Evolutionary conservation across 129 eudicot species (phyloP).

Genomic region (Sambucus nigra): DNA sequence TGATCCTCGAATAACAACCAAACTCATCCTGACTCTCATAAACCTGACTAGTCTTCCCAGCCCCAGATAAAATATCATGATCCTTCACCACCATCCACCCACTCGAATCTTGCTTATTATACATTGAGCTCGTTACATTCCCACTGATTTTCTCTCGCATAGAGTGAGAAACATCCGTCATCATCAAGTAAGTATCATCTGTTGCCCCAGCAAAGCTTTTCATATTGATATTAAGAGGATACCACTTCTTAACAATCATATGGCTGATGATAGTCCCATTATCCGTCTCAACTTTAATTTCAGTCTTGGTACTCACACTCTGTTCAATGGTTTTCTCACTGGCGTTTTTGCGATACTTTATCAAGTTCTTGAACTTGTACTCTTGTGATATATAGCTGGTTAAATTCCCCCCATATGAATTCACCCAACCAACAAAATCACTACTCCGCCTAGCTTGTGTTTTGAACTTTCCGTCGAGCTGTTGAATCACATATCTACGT

Average conservation of each 20-base stretch:
- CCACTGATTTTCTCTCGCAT: constrained; percentile 28
- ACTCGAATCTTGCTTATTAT: constrained; percentile 36
- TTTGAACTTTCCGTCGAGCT: constrained; percentile 50
- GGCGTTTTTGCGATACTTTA: constrained; percentile 30
- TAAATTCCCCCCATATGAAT: constrained; percentile 36
- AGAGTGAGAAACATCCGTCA: constrained; percentile 33
- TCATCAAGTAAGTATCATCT: constrained; percentile 37
- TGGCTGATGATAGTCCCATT: constrained; percentile 18
- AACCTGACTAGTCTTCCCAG: constrained; percentile 35
- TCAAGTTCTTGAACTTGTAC: constrained; percentile 34
- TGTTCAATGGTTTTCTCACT: constrained; percentile 34
- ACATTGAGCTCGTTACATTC: constrained; percentile 11
- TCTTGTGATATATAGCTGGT: constrained; percentile 22
- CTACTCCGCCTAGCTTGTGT: constrained; percentile 34
- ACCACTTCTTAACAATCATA: constrained; percentile 19
- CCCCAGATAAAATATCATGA: constrained; percentile 54
- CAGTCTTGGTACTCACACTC: constrained; percentile 26
- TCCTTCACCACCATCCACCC: constrained; percentile 80
- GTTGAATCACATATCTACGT: constrained; percentile 11
- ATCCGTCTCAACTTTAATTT: constrained; percentile 28
- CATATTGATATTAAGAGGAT: constrained; percentile 33
- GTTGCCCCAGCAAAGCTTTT: constrained; percentile 25
- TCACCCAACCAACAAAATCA: constrained; percentile 37
- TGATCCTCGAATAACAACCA: constrained; percentile 51
- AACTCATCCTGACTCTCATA: constrained; percentile 24